Percentiles rank a stretch among this genome's conserved stretches.
These are phyloP conservation scores for Anisodus acutangulus DNA, from an alignment of 257 asterid genomes.

Conservation along the genomic window DNA sequence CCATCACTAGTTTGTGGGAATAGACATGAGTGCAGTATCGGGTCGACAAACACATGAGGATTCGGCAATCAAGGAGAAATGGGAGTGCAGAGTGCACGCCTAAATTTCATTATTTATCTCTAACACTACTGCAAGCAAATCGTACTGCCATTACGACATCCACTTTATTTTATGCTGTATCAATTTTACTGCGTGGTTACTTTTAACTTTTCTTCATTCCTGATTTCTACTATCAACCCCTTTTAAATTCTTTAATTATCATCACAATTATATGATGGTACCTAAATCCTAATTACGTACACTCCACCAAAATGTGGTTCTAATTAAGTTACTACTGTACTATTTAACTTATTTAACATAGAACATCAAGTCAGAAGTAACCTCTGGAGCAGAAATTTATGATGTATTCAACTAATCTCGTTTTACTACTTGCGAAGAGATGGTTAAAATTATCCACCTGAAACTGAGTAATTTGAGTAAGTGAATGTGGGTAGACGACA, in stretches of 20 bases:
- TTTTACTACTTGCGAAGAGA: too few species aligned
- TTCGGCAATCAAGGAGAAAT: conserved; percentile 31
- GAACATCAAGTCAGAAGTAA: too few species aligned
- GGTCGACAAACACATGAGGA: conserved; percentile 37
- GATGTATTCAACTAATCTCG: too few species aligned
- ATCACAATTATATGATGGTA: too few species aligned
- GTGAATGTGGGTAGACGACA: conserved; percentile 19
- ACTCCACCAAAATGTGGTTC: too few species aligned
- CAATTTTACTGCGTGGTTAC: too few species aligned
- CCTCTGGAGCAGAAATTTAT: too few species aligned
- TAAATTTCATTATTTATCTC: neutral
- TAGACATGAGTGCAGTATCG: neutral
- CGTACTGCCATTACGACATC: neutral
- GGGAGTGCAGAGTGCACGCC: conserved; percentile 36
- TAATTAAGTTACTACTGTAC: too few species aligned
- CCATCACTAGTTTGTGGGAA: too few species aligned
- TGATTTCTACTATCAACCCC: neutral
- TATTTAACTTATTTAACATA: too few species aligned
- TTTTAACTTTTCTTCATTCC: neutral
- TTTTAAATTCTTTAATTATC: neutral
- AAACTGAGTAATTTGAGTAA: neutral
- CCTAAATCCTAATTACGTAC: too few species aligned
- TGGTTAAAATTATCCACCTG: neutral
- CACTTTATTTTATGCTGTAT: neutral
- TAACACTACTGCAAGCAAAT: conserved; percentile 28